Conservation (phyloP, 345 rosid species). For the Alliaria petiolata region DNA sequence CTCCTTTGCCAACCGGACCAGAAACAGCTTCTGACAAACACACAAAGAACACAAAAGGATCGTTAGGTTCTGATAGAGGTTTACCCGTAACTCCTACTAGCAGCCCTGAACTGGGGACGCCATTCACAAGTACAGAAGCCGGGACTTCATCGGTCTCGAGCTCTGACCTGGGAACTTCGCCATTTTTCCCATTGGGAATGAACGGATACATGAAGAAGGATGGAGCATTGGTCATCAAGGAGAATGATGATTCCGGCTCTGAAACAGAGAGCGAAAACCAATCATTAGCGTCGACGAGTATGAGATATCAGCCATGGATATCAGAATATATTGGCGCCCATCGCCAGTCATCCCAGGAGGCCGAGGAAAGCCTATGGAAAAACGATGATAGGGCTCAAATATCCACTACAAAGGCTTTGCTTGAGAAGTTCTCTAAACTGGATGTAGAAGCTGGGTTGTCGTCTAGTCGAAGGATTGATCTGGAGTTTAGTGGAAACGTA, state of each 20-base stretch:
- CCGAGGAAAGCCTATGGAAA: conserved; percentile 50
- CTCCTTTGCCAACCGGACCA: conserved; percentile 38
- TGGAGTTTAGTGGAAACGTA: conserved; percentile 67
- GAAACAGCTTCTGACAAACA: conserved; percentile 49
- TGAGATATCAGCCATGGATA: conserved; percentile 88
- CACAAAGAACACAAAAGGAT: conserved; percentile 39
- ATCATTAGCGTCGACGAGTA: conserved; percentile 72
- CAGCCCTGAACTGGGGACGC: conserved; percentile 96
- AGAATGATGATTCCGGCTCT: conserved; percentile 64
- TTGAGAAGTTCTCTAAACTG: conserved; percentile 63
- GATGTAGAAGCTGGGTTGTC: conserved; percentile 53
- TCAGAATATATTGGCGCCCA: conserved; percentile 53
- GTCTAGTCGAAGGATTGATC: conserved; percentile 43
- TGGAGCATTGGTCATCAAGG: conserved; percentile 52
- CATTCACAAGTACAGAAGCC: conserved; percentile 91
- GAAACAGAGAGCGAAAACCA: conserved; percentile 77
- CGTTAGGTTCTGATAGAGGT: conserved; percentile 54
- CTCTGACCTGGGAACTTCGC: conserved; percentile 93
- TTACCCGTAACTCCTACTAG: conserved; percentile 84
- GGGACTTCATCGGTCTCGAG: conserved; percentile 96
- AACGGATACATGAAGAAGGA: conserved; percentile 68
- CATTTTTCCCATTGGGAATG: conserved; percentile 54
- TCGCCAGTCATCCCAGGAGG: conserved; percentile 46
- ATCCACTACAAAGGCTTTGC: conserved; percentile 52
- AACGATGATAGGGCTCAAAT: conserved; percentile 38